Conservation (phyloP, 2,329 filamentous ascomycete species). For the Sporothrix protearum region DNA sequence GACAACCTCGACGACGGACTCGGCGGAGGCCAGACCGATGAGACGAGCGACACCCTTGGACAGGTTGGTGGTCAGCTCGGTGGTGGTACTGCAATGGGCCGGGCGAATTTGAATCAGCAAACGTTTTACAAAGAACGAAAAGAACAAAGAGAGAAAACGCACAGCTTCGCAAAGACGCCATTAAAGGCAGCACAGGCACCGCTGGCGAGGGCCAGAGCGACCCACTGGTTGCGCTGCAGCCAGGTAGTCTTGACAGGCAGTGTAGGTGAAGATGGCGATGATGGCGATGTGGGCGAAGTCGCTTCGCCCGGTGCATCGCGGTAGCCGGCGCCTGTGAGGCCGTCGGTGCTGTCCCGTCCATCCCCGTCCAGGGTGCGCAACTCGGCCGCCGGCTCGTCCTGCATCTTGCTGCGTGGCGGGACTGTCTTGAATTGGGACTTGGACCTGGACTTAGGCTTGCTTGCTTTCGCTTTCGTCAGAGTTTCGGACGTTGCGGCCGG, state of each 20-base stretch:
- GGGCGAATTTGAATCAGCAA: background rate
- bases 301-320: background rate
- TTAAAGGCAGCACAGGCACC: conserved; percentile 78
- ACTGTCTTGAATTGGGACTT: background rate
- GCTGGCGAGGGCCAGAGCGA: conserved; percentile 67
- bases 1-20: conserved; percentile 46
- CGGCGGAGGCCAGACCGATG: conserved; percentile 43
- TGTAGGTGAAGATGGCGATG: background rate
- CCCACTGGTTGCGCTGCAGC: conserved; percentile 49
- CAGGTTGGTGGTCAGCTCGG: conserved; percentile 50
- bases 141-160: conserved; percentile 33
- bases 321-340: background rate
- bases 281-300: background rate
- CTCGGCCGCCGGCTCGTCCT: conserved; percentile 18
- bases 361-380: conserved; percentile 2
- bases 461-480: background rate
- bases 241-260: conserved; percentile 25
- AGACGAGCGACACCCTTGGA: conserved; percentile 44
- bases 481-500: background rate
- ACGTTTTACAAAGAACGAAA: background rate
- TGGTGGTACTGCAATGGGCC: conserved; percentile 48
- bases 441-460: background rate
- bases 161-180: conserved; percentile 81
- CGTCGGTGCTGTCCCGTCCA: background rate
- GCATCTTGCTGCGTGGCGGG: background rate